Percentiles rank a stretch among this genome's conserved stretches.
phyloP scores from a whole-genome alignment of 768 basidiomycete genomes.

The Suillus discolor region DNA sequence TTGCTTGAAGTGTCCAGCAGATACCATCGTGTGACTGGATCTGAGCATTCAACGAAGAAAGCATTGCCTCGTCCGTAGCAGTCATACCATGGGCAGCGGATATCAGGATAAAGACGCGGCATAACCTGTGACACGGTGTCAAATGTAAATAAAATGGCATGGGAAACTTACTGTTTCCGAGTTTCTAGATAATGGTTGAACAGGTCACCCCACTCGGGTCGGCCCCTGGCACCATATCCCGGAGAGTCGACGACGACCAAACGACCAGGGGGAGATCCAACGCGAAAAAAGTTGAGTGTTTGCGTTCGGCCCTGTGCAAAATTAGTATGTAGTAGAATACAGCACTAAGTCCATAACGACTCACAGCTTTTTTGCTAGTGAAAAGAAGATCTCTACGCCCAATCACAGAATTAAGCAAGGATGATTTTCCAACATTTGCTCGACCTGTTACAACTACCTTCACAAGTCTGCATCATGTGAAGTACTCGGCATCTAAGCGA shows the following conservation, averaged over 20 bases:
- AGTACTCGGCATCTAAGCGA: not conserved
- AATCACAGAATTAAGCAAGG: constrained; percentile 69
- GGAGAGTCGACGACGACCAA: constrained; percentile 78
- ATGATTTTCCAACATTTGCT: constrained; percentile 79
- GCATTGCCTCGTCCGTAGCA: constrained; percentile 61
- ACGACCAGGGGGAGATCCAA: constrained; percentile 56
- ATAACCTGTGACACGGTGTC: constrained; percentile 46
- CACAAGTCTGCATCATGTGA: not conserved
- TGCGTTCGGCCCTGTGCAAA: constrained; percentile 65
- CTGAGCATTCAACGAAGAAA: constrained; percentile 44
- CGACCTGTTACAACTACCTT: constrained; percentile 48
- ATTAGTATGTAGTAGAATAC: not conserved
- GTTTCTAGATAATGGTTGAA: constrained; percentile 66
- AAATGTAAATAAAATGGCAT: not conserved
- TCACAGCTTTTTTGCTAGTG: constrained; percentile 72
- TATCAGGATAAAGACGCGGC: constrained; percentile 70
- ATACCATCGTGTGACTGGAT: constrained; percentile 34
- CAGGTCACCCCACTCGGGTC: constrained; percentile 72
- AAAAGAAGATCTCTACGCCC: constrained; percentile 56
- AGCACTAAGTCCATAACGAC: constrained; percentile 23
- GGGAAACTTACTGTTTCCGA: constrained; percentile 57
- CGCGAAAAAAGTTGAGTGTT: constrained; percentile 69
- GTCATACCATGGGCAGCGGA: constrained; percentile 68
- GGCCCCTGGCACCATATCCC: constrained; percentile 76
- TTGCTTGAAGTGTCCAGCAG: constrained; percentile 66